Base-by-base conservation (phyloP, 1,284 basidiomycete species). In the Takashimella koratensis region DNA sequence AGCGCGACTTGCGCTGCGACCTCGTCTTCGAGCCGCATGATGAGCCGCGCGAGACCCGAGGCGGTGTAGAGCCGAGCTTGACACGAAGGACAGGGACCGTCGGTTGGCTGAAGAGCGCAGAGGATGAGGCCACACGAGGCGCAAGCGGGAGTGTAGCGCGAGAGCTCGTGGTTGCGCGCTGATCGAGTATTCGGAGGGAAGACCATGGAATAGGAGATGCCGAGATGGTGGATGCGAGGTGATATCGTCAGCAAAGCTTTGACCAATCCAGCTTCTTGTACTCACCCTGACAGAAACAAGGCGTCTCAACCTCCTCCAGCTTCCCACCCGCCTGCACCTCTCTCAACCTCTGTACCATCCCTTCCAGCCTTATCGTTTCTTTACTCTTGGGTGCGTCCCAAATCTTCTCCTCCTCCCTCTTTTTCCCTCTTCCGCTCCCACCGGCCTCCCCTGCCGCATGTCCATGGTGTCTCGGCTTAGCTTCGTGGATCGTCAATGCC, bases 251-350 rank as follows among this genome's bases (percentile, higher is more conserved):
- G n/a, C n/a, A n/a, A n/a, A n/a, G n/a, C n/a, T n/a, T n/a, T n/a
- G n/a, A n/a, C n/a, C n/a, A n/a, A n/a, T 36, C 26, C 19, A 5
- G 13, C 16, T 43, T n/a, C 16, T 11, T 10, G 36, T n/a, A 65
- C 73, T 55, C 47, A 78, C 77, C 75, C 55, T 75, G 73, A 54
- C 77, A 78, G 60, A 77, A 78, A 56, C 77, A 78, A 3, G 64
- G 59, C 20, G 49, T 45, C 19, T 60, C 61, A 12, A 57, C 55
- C 16, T 59, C 57, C 5, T 52, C 49, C 51, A 70, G 68, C 5
- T 62, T 67, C 22, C 65, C 56, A 21, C 63, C 66, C 3, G 58
- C 62, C 52, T 67, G 65, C 26, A 74, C 51, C 12, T 26, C 54
- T 42, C 57, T 57, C 52, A 76, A 52, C 20, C 60, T 54, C 1